phyloP scores from a whole-genome alignment of 1,284 basidiomycete species.

The Polyporus tsugae region DNA sequence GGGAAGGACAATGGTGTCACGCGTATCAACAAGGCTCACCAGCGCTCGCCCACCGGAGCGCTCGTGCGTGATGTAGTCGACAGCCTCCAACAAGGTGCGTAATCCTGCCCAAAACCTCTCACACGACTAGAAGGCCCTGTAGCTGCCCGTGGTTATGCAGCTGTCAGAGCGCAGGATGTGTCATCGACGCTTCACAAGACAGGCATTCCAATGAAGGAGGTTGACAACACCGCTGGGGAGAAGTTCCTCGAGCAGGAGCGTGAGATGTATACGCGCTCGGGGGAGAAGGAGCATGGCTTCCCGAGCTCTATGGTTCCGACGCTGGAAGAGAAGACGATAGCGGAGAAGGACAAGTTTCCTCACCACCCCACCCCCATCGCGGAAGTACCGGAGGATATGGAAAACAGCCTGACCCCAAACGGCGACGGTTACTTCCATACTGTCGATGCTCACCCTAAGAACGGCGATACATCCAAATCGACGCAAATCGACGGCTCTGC shows the following conservation, averaged over 20 bases:
- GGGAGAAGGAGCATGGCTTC: conserved; percentile 64
- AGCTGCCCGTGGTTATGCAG: conserved; percentile 55
- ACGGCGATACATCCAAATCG: neutral
- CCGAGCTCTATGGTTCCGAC: conserved; percentile 74
- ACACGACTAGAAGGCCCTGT: neutral
- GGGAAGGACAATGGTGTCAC: conserved; percentile 50
- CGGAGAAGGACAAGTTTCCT: conserved; percentile 45
- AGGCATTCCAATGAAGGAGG: conserved; percentile 50
- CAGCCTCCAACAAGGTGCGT: conserved; percentile 58
- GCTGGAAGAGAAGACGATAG: conserved; percentile 73
- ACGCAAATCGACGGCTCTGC: conserved; percentile 17
- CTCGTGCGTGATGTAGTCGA: conserved; percentile 50
- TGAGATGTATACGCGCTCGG: conserved; percentile 60
- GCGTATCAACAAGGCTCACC: conserved; percentile 43
- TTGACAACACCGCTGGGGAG: conserved; percentile 50
- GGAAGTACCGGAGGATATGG: conserved; percentile 20
- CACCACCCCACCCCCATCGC: conserved; percentile 45
- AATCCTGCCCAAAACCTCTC: neutral
- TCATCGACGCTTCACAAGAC: conserved; percentile 51
- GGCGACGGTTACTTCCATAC: neutral
- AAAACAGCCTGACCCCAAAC: neutral
- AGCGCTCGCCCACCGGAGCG: conserved; percentile 46
- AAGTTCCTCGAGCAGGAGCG: conserved; percentile 58
- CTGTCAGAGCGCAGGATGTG: conserved; percentile 47
- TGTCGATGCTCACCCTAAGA: neutral